A percentile compares a stretch with the other conserved stretches of the same genome.
Evolutionary conservation across 208 protist species (phyloP).

Genomic region (Acanthamoeba culbertsoni): DNA sequence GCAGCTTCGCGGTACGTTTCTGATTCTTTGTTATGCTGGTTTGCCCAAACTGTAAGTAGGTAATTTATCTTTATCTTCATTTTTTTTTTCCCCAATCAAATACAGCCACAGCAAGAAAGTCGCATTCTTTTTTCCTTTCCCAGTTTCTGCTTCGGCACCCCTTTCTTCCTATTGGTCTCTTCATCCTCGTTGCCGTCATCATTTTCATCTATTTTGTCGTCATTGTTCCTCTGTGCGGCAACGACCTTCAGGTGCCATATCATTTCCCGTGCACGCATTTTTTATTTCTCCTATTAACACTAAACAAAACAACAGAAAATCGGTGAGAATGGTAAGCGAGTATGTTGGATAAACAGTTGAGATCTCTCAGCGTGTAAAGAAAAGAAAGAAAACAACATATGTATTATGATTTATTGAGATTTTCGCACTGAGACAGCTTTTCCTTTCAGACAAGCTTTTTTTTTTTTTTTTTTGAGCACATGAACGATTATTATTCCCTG

Average conservation of each 20-base stretch:
- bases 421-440: no score
- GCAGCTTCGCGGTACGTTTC: neutral
- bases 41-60: neutral
- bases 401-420: no score
- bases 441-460: no score
- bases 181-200: neutral
- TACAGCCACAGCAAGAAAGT: neutral
- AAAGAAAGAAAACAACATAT: no score
- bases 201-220: conserved; percentile 42
- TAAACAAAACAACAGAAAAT: neutral
- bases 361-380: no score
- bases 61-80: no score
- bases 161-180: neutral
- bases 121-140: neutral
- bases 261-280: neutral
- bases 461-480: no score
- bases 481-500: no score
- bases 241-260: neutral
- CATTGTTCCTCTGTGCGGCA: neutral
- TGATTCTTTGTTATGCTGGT: neutral
- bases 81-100: no score
- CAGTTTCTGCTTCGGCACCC: conserved; percentile 8
- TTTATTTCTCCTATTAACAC: neutral
- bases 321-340: neutral
- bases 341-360: neutral